phyloP scores from a whole-genome alignment of 805 yeast species.

The Kluyveromyces aestuarii region DNA sequence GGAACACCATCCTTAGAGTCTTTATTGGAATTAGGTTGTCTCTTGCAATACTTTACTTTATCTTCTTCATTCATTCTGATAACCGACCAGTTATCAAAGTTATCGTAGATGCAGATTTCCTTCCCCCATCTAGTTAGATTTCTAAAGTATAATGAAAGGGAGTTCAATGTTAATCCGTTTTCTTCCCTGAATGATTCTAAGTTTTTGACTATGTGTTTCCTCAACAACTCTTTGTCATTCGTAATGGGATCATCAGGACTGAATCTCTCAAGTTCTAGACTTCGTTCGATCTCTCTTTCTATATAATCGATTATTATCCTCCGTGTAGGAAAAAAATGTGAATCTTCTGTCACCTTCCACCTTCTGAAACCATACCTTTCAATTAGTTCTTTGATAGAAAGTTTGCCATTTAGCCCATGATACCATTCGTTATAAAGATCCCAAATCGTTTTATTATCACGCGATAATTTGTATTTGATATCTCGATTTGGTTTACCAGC shows the following conservation, averaged over 20 bases:
- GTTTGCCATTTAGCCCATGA: slow-evolving; percentile 27
- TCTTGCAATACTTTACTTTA: slow-evolving; percentile 24
- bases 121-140: slow-evolving; percentile 22
- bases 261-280: slow-evolving; percentile 26
- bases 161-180: slow-evolving; percentile 27
- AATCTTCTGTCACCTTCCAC: slow-evolving; percentile 32
- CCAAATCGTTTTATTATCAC: slow-evolving; percentile 31
- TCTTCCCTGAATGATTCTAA: slow-evolving; percentile 28
- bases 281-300: slow-evolving; percentile 28
- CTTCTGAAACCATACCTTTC: slow-evolving; percentile 29
- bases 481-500: slow-evolving; percentile 18
- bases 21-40: slow-evolving; percentile 12
- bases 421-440: slow-evolving; percentile 32
- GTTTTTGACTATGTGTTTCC: slow-evolving; percentile 27
- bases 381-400: slow-evolving; percentile 24
- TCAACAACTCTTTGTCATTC: slow-evolving; percentile 25
- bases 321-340: slow-evolving; percentile 32
- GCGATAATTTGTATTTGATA: slow-evolving; percentile 28
- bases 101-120: slow-evolving; percentile 25
- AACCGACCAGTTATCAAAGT: slow-evolving; percentile 25
- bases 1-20: background rate
- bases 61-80: slow-evolving; percentile 25
- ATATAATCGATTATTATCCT: slow-evolving; percentile 31
- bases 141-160: slow-evolving; percentile 26
- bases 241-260: slow-evolving; percentile 9